Base-by-base conservation (phyloP, 495 filamentous ascomycete genomes). In the Durotheca rogersii region DNA sequence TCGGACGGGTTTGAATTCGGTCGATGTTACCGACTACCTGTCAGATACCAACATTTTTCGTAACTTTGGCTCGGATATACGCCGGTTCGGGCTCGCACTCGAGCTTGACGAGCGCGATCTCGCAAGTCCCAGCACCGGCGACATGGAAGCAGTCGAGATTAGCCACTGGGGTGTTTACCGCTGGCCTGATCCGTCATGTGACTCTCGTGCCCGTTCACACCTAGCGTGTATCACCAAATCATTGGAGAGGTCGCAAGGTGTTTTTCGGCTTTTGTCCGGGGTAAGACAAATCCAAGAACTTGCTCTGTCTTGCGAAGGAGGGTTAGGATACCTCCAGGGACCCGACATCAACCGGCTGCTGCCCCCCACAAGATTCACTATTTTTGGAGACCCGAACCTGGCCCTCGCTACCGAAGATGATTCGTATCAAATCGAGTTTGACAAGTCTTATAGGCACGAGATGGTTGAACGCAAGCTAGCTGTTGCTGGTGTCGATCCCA, bases 231-330 rank as follows among this genome's bases (percentile, higher is more conserved):
- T 81, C 0, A 79, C 81, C 51, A 57, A 65, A 23, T 71, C 73
- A 4, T 72, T 80, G 7, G 80, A 84, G 47, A 77, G 80, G 33
- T 73, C 66, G 1, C 61, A 65, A 21, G 68, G 64, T 25, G 76
- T 82, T 70, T 74, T 68, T 17, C 51, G 65, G 4, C 74, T 78
- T 10, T 65, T 84, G 40, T 62, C 59, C 3, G 67, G 68, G 12
- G 63, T 78, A 4, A 48, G 45, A 5, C 58, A 63, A 1, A 69
- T 78, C 0, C 58, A 53, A 35, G 73, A 82, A 45, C 66, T 84
- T 7, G 81, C 72, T 0, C 51, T 84, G 3, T 81, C 75, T 9
- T 59, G 82, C 10, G 77, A 80, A 39, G 76, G 73, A 38, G 79
- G 80, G 21, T 58, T 83, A 6, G 81, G 81, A 9, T 83, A 78